Evolutionary conservation across 768 basidiomycete genomes (phyloP).

Genomic region (Leccinum imitatum): DNA sequence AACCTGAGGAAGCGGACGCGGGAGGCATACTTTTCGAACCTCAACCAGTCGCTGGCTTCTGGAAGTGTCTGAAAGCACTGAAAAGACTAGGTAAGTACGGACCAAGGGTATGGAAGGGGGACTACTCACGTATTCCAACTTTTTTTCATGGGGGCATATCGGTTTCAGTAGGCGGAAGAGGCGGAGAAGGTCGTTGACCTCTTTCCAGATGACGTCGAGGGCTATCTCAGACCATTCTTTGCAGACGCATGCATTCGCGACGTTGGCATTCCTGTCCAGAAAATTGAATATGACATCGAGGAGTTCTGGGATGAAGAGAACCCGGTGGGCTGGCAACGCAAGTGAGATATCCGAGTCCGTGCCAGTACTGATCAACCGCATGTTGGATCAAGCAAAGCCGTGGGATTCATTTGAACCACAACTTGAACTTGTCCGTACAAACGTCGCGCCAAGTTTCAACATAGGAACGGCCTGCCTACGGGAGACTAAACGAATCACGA

Average conservation of each 20-base stretch:
- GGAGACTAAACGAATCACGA: too few species aligned
- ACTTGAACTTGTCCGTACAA: too few species aligned
- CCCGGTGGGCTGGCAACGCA: conserved; percentile 22
- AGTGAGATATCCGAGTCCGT: neutral
- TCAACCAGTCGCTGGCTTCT: conserved; percentile 51
- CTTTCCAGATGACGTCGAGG: conserved; percentile 57
- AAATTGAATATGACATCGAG: conserved; percentile 55
- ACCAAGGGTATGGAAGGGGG: neutral
- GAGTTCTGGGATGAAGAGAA: conserved; percentile 57
- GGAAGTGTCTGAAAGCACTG: conserved; percentile 45
- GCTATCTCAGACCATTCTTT: conserved; percentile 59
- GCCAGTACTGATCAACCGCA: neutral
- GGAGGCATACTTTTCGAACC: conserved; percentile 53
- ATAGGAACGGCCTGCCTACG: too few species aligned
- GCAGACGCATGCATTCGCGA: conserved; percentile 52
- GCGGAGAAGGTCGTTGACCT: conserved; percentile 44
- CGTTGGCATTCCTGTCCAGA: conserved; percentile 42
- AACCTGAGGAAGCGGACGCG: conserved; percentile 44
- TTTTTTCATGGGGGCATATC: conserved; percentile 25
- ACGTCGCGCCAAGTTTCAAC: too few species aligned
- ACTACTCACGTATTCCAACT: conserved; percentile 24
- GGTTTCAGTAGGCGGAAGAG: conserved; percentile 54
- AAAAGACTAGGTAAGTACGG: neutral
- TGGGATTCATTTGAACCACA: neutral
- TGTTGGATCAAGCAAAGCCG: neutral